These are phyloP conservation scores for Colletotrichum phormii DNA, from an alignment of 2,329 filamentous ascomycete species.

Conservation along the genomic window DNA sequence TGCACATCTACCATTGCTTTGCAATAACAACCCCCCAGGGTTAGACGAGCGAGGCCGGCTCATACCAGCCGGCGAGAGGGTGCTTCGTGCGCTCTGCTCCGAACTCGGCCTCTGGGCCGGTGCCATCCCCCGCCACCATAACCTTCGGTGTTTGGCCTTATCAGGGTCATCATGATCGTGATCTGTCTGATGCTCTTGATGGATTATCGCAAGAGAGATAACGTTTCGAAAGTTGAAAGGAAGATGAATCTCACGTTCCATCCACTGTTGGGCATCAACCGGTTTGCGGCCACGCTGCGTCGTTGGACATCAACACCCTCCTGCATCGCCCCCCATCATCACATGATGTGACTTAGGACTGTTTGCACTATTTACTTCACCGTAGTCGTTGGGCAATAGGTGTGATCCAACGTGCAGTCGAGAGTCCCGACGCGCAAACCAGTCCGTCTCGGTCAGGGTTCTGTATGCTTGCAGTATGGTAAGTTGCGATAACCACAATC, in stretches of 20 bases:
- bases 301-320: background rate
- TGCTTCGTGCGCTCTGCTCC: background rate
- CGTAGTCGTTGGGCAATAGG: background rate
- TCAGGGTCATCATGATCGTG: background rate
- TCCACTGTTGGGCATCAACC: background rate
- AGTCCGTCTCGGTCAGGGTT: background rate
- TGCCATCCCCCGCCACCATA: background rate
- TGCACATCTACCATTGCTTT: background rate
- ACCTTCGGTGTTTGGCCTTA: background rate
- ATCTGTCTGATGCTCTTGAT: background rate
- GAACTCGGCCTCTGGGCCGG: background rate
- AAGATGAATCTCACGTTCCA: background rate
- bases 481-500: background rate
- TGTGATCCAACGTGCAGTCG: background rate
- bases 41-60: slow-evolving; percentile 1
- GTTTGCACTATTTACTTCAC: background rate
- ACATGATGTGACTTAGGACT: too few relatives aligned
- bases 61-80: background rate
- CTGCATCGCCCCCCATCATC: background rate
- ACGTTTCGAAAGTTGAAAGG: background rate
- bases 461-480: background rate
- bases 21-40: background rate
- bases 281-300: background rate
- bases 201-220: background rate
- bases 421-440: background rate